Conservation (phyloP, 148 eudicot species). For the Dianthus caryophyllus region DNA sequence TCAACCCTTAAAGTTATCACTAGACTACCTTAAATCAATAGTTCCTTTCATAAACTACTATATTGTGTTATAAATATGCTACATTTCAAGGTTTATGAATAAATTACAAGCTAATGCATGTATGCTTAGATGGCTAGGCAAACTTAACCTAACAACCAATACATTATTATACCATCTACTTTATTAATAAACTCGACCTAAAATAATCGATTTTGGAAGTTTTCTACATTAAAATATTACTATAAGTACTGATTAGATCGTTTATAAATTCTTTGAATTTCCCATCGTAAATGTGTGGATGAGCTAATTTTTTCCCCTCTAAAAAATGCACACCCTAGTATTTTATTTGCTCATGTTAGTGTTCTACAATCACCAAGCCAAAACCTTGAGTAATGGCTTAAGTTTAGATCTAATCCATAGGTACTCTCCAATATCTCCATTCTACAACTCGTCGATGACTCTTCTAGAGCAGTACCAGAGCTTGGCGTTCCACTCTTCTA, state of each 20-base stretch:
- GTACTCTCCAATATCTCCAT: conserved; percentile 28
- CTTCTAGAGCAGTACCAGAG: conserved; percentile 10
- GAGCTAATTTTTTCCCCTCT: background rate
- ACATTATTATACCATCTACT: background rate
- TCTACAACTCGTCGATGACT: conserved; percentile 23
- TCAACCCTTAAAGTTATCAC: no score
- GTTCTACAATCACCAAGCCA: conserved; percentile 1
- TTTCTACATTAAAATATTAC: no score
- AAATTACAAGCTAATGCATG: background rate
- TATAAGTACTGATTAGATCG: background rate
- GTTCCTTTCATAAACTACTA: background rate
- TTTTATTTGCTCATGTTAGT: conserved; percentile 3
- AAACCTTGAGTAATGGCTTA: conserved; percentile 13
- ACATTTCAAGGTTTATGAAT: background rate
- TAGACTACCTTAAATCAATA: no score
- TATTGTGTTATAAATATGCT: conserved; percentile 6
- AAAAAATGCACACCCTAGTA: conserved; percentile 14
- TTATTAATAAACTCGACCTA: background rate
- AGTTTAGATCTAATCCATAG: conserved; percentile 24
- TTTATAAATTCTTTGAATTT: background rate
- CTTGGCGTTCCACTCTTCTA: conserved; percentile 15
- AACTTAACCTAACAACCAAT: background rate
- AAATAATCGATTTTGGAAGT: no score
- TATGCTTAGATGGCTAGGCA: no score
- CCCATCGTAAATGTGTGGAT: background rate